A percentile compares a stretch with the other conserved stretches of the same genome.
Conservation (phyloP, 2,329 filamentous ascomycete species). For the Leptoxyphium fumago region DNA sequence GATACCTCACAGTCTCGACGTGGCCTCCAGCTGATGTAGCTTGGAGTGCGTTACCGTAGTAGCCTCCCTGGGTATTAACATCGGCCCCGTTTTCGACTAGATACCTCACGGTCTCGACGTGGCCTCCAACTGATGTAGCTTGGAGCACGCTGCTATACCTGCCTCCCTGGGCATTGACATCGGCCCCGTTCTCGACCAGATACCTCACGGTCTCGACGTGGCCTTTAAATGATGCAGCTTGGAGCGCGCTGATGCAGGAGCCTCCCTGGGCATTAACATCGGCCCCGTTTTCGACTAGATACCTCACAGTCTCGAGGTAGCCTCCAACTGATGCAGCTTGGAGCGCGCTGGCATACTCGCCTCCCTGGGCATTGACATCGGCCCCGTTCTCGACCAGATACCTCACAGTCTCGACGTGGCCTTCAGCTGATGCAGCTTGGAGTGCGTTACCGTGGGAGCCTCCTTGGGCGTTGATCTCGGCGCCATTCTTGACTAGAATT, state of each 20-base stretch:
- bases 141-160: not conserved
- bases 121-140: not conserved
- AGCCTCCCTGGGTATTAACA: not conserved
- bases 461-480: slow-evolving; percentile 1
- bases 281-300: slow-evolving; percentile 1
- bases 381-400: slow-evolving; percentile 5
- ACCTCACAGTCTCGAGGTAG: not conserved
- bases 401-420: slow-evolving; percentile 5
- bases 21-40: not conserved
- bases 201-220: slow-evolving; percentile 1
- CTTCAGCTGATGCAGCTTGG: slow-evolving; percentile 4
- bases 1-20: not conserved
- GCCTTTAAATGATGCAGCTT: not conserved
- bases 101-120: not conserved
- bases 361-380: slow-evolving; percentile 3
- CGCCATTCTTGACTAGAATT: slow-evolving; percentile 4
- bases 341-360: slow-evolving; percentile 1
- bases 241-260: not conserved
- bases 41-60: slow-evolving; percentile 1
- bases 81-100: slow-evolving; percentile 2
- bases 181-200: slow-evolving; percentile 4
- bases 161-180: slow-evolving; percentile 1
- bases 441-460: slow-evolving; percentile 3
- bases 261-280: not conserved
- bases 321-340: slow-evolving; percentile 1